These are phyloP conservation scores for Kazachstania bromeliacearum DNA, from an alignment of 805 yeast genomes.

Conservation along the genomic window DNA sequence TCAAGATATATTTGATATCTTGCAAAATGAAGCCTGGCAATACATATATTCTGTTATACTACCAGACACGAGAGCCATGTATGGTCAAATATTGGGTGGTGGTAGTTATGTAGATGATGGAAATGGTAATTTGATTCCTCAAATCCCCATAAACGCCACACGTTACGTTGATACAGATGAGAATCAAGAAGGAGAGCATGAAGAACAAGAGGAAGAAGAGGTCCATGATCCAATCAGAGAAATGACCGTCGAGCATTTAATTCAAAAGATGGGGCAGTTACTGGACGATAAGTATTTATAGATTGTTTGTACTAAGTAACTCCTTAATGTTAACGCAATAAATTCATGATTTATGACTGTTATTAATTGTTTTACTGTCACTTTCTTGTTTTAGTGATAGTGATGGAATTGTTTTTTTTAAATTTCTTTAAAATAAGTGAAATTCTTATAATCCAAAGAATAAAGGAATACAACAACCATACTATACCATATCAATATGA, in stretches of 20 bases:
- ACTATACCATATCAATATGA: neutral
- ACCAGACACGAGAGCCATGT: slow-evolving; percentile 29
- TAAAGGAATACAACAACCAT: too few relatives aligned
- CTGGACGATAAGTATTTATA: too few relatives aligned
- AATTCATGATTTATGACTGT: too few relatives aligned
- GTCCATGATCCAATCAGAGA: neutral
- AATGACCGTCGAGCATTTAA: neutral
- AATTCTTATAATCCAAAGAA: too few relatives aligned
- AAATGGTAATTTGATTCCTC: slow-evolving; percentile 22
- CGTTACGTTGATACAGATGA: neutral
- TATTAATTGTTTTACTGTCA: too few relatives aligned
- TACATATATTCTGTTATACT: slow-evolving; percentile 24
- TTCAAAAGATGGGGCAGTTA: neutral
- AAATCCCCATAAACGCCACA: slow-evolving; percentile 10
- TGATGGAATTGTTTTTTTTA: too few relatives aligned
- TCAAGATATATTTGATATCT: slow-evolving; percentile 19
- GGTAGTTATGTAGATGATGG: slow-evolving; percentile 27
- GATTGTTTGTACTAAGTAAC: too few relatives aligned
- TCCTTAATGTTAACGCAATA: too few relatives aligned
- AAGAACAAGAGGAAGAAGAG: neutral
- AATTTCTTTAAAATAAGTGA: too few relatives aligned
- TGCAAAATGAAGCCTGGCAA: slow-evolving; percentile 22
- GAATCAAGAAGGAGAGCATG: neutral
- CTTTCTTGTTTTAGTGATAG: too few relatives aligned
- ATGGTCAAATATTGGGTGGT: slow-evolving; percentile 30